These are phyloP conservation scores for Fusarium sambucinum DNA, from an alignment of 2,329 filamentous ascomycete genomes.

Conservation along the genomic window DNA sequence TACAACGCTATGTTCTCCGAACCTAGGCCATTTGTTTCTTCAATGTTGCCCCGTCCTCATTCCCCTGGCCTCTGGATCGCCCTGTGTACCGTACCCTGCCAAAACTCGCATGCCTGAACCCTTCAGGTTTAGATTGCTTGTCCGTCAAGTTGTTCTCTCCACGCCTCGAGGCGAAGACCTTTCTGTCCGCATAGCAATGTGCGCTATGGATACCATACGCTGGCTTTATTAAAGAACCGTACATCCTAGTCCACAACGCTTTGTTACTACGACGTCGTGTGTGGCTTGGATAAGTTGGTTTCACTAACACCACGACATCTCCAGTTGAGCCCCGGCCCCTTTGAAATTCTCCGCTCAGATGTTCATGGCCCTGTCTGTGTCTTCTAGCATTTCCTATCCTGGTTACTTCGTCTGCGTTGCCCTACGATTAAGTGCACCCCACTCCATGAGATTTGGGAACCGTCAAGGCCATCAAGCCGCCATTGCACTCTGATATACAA, in stretches of 20 bases:
- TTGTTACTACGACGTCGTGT: conserved; percentile 43
- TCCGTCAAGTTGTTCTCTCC: conserved; percentile 50
- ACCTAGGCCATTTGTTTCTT: conserved; percentile 48
- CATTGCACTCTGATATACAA: conserved; percentile 51
- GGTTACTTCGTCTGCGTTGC: conserved; percentile 54
- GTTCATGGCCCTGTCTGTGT: conserved; percentile 40
- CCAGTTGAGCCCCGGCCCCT: conserved; percentile 47
- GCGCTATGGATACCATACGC: conserved; percentile 5
- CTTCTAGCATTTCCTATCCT: conserved; percentile 56
- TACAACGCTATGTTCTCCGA: conserved; percentile 40
- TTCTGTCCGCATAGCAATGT: not conserved
- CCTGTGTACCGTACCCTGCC: conserved; percentile 48
- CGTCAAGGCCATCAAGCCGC: conserved; percentile 43
- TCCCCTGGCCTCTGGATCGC: conserved; percentile 49
- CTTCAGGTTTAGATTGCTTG: conserved; percentile 48
- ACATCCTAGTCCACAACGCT: conserved; percentile 43
- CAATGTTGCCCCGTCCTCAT: conserved; percentile 43
- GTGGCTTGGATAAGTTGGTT: conserved; percentile 48
- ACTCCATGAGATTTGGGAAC: conserved; percentile 41
- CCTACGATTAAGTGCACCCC: conserved; percentile 45
- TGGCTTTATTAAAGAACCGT: conserved; percentile 42
- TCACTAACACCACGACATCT: conserved; percentile 47
- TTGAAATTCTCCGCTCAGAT: conserved; percentile 48
- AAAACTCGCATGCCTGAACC: conserved; percentile 49
- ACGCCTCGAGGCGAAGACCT: conserved; percentile 42